Evolutionary conservation across 108 stramenopile species (phyloP), one percentile per base, ranked within the genome.

Genomic region (Nannochloropsis granulata): DNA sequence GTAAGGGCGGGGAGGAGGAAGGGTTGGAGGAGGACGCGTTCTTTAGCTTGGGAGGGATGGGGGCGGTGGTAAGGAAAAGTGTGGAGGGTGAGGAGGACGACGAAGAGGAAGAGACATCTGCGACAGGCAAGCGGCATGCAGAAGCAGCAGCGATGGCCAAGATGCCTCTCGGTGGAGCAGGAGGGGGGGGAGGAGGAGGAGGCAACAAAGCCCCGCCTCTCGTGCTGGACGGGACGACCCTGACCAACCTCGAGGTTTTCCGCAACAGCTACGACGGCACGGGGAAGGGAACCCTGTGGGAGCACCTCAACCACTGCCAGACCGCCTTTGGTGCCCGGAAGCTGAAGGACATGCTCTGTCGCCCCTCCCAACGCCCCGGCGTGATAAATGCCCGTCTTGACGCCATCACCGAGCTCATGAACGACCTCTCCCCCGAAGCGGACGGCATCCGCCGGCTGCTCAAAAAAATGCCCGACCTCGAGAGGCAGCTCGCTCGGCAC

Each of bases 211-310:
- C 43, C 83, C 78, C 79, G 13, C 25, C 79, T n/a, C 94, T 99
- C 94, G 91, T 94, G 24, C 87, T 99, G 23, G 99, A 99, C 84
- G 99, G 95, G 44, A 94, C 93, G 16, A 95, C 99, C 0, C 86
- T 99, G 71, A 90, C 93, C 25, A 98, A 99, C 86, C 91, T 99
- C 23, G 99, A 99, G 87, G 93, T 98, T 16, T 90, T 98, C 26
- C 89, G 88, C 43, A 90, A 89, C 88, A 89, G 92, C 93, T 85
- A 85, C 91, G 91, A 94, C 92, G 85, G 91, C 82, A 43, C 78
- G 23, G 90, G 79, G 46, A 86, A 89, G 16, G 97, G 97, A 0
- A 93, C 93, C 34, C 91, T 99, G 12, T 96, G 97, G 91, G 93
- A 93, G 23, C 94, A 93, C 86, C 86, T 98, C 86, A 95, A 97